Evolutionary conservation across 495 filamentous ascomycete species (phyloP).

Genomic region (Xylaria venustula): DNA sequence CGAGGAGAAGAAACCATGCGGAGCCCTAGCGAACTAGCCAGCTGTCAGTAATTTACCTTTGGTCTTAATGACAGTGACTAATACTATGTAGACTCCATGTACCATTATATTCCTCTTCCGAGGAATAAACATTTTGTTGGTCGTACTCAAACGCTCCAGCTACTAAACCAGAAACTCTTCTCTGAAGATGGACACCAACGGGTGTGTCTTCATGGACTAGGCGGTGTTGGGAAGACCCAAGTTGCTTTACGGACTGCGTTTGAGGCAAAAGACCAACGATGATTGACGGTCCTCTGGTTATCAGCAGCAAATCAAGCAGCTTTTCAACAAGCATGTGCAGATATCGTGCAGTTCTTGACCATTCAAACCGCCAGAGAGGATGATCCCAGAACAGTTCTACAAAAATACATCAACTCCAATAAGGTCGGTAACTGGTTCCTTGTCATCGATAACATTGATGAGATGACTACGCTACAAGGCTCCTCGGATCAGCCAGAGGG

Average conservation of each 20-base stretch:
- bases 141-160: background rate
- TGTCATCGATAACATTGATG: constrained; percentile 37
- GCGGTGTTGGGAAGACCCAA: constrained; percentile 53
- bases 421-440: constrained; percentile 30
- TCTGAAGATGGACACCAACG: constrained; percentile 9
- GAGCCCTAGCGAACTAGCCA: background rate
- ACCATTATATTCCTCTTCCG: background rate
- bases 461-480: constrained; percentile 8
- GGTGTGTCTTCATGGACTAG: constrained; percentile 43
- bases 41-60: constrained; percentile 6
- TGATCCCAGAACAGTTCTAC: constrained; percentile 20
- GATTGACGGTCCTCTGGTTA: constrained; percentile 47
- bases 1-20: background rate
- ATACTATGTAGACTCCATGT: constrained; percentile 5
- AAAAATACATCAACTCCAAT: constrained; percentile 14
- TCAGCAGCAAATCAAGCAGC: constrained; percentile 35
- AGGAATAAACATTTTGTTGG: constrained; percentile 2
- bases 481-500: constrained; percentile 5
- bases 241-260: constrained; percentile 50
- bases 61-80: background rate
- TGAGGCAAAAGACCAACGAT: constrained; percentile 27
- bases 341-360: constrained; percentile 32
- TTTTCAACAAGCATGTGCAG: constrained; percentile 45
- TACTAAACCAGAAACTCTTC: constrained; percentile 12
- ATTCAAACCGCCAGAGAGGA: constrained; percentile 15